Evolutionary conservation across 305 asterid species (phyloP), one percentile per base, ranked within the genome.

Genomic region (Galium porrigens): DNA sequence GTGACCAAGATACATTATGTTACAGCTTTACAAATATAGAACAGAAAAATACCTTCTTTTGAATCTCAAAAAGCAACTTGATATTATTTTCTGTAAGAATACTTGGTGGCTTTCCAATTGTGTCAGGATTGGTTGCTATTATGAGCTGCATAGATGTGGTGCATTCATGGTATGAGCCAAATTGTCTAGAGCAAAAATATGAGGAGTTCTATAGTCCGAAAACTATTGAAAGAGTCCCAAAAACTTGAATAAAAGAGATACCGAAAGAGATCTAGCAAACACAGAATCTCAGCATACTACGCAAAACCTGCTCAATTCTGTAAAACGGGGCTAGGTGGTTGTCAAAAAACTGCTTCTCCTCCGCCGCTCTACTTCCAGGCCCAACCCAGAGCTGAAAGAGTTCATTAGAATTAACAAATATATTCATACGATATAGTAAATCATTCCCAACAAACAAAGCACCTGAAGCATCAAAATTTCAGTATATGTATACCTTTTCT

Each of bases 321-420:
- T 94, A 94, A 76, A 94, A 94, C 7, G 99, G 97, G 61, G 97
- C 86, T 61, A 94, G 95, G 72, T 86, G 97, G 62, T 72, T 87
- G 81, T 94, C 99, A 68, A 94, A 90, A 73, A 85, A 87, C 65
- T 79, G 79, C 73, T 94, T 94, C 87, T 94, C 97, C 76, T 83
- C 85, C 44, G 99, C 97, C 77, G 97, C 99, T 90, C 90, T 80
- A 75, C 99, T 94, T 71, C 96, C 94, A 27, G 82, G 99, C 66
- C 97, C 97, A 8, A 94, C 99, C 99, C 99, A 94, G 59, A 94
- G 80, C 99, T 94, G 89, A 51, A 83, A 75, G 61, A 49, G 51
- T 48, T 22, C 56, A 48, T 29, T 20, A 64, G 22, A 63, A 7
- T 46, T 46, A 53, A 29, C 36, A 46, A 4, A 46, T 15, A 14